These are phyloP conservation scores for Boletus vermiculosoides DNA, from an alignment of 768 basidiomycete species.

Conservation along the genomic window DNA sequence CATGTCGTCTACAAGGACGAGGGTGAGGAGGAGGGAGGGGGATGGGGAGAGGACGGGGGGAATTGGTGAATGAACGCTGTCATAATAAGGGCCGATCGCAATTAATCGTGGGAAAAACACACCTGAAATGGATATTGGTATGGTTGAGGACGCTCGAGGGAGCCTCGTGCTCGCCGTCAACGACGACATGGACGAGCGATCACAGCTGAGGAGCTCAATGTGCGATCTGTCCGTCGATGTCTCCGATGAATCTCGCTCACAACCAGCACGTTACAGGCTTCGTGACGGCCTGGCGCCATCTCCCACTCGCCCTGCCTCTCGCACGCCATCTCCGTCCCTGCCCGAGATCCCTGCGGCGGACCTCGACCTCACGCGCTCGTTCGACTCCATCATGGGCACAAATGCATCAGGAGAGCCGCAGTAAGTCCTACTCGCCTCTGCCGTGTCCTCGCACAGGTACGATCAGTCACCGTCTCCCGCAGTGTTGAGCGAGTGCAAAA, in stretches of 20 bases:
- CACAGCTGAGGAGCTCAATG: constrained; percentile 20
- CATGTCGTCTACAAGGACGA: constrained; percentile 19
- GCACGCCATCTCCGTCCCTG: constrained; percentile 35
- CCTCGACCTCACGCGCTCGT: constrained; percentile 44
- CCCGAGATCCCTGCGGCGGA: constrained; percentile 55
- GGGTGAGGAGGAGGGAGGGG: neutral
- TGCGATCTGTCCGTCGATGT: constrained; percentile 18
- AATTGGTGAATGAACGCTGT: constrained; percentile 23
- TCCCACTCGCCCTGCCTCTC: constrained; percentile 15
- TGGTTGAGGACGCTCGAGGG: neutral
- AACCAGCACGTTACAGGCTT: constrained; percentile 18
- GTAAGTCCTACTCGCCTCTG: constrained; percentile 43
- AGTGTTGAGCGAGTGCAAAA: constrained; percentile 50
- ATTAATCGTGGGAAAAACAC: constrained; percentile 27
- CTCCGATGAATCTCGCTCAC: constrained; percentile 19
- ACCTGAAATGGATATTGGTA: neutral
- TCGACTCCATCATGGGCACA: constrained; percentile 42
- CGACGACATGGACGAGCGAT: constrained; percentile 29
- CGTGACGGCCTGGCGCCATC: constrained; percentile 22
- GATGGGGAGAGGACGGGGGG: constrained; percentile 16
- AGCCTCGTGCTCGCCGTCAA: constrained; percentile 28
- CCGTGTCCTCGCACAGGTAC: constrained; percentile 25
- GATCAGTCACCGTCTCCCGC: constrained; percentile 31
- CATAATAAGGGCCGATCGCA: constrained; percentile 34
- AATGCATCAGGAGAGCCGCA: constrained; percentile 28